Percentiles rank a stretch among this genome's conserved stretches.
Evolutionary conservation across 2,329 filamentous ascomycete genomes (phyloP).

Genomic region (Coleophoma cylindrospora): DNA sequence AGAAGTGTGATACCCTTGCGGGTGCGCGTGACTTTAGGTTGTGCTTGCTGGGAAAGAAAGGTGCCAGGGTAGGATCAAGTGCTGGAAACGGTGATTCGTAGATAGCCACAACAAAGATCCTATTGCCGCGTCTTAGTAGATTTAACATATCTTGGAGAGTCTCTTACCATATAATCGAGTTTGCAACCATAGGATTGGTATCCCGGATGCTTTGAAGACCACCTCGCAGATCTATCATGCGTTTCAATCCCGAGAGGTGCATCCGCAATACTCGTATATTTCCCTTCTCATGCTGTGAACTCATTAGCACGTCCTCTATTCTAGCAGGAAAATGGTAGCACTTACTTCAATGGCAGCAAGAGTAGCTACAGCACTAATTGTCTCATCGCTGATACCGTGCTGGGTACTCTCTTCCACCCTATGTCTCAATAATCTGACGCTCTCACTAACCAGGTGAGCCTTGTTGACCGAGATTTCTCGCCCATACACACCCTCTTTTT

Average conservation of each 20-base stretch:
- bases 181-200: slow-evolving; percentile 7
- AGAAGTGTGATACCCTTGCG: slow-evolving; percentile 4
- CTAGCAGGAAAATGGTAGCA: background rate
- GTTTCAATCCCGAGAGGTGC: slow-evolving; percentile 7
- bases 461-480: background rate
- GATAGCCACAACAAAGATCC: slow-evolving; percentile 8
- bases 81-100: slow-evolving; percentile 7
- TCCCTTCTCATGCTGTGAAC: slow-evolving; percentile 5
- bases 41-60: slow-evolving; percentile 4
- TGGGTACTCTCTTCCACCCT: slow-evolving; percentile 1
- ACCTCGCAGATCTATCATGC: slow-evolving; percentile 9
- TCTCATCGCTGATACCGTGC: slow-evolving; percentile 4
- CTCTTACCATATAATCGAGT: slow-evolving; percentile 5
- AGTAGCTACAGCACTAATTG: slow-evolving; percentile 11
- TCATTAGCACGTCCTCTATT: background rate
- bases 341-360: slow-evolving; percentile 10
- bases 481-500: background rate
- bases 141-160: background rate
- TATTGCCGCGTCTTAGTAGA: background rate
- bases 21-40: background rate
- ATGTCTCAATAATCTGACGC: slow-evolving; percentile 6
- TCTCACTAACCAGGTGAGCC: slow-evolving; percentile 1
- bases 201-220: slow-evolving; percentile 3
- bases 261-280: slow-evolving; percentile 7
- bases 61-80: slow-evolving; percentile 4